Base-by-base conservation (phyloP, 768 basidiomycete genomes). In the Rickenella mellea region DNA sequence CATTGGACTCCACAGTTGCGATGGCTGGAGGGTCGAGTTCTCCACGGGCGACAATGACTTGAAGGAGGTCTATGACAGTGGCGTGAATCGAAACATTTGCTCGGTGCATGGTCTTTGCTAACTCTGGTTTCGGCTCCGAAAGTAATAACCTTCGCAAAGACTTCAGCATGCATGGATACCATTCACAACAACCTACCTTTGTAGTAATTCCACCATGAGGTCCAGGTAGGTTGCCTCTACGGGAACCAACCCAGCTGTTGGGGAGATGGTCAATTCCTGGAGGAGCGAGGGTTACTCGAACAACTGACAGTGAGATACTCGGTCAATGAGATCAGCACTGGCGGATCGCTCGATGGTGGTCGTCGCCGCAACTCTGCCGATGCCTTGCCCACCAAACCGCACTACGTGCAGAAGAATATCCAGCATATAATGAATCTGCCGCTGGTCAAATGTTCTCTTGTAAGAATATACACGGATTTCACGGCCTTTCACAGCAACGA, bases 371-470 rank as follows among this genome's bases (percentile, higher is more conserved):
- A 81, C 73, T 51, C 85, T 85, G 35, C 78, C 70, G 55, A 96
- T 84, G 0, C 87, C 89, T 59, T 89, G 86, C 2, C 92, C 92
- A 1, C 93, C 93, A 54, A 92, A 93, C 27, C 80, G 76, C 41
- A 86, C 74, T 9, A 96, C 68, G 0, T 80, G 79, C 9, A 88
- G 65, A 2, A 97, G 61, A 14, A 76, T 77, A 45, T 92, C 88
- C 33, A 97, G 60, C 7, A 90, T 62, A 58, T 96, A 78, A 38
- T 74, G 71, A 14, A 76, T 65, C 44, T 81, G 75, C 8, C 74
- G 71, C 48, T 90, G 80, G 55, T 97, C 89, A 48, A 91, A 83
- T 1, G 83, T 67, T 8, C 74, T 69, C 48, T 80, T 76, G 53
- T 96, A 94, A 1, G 64, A 50, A 51, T 75, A 84, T 3, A 74